phyloP scores from a whole-genome alignment of 2,329 filamentous ascomycete genomes.

The Aureobasidium sp. region DNA sequence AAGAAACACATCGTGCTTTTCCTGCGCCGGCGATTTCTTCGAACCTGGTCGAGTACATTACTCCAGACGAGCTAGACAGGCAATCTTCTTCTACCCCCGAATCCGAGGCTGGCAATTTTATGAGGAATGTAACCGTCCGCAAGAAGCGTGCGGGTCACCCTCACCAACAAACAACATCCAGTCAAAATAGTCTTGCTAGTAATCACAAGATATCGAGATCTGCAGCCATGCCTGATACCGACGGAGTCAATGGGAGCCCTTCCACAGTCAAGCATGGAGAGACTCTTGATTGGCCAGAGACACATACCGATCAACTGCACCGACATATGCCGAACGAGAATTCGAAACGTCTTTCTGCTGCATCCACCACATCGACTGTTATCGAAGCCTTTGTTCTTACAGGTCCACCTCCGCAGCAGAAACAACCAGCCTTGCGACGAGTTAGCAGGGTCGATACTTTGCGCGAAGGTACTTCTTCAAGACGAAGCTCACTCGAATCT shows the following conservation, averaged over 20 bases:
- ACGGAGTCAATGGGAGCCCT: background rate
- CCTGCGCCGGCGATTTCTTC: background rate
- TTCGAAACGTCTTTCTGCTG: slow-evolving; percentile 38
- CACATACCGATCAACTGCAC: slow-evolving; percentile 21
- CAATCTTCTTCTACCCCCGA: background rate
- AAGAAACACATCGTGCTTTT: background rate
- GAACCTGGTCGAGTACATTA: background rate
- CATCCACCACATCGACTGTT: slow-evolving; percentile 46
- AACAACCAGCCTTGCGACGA: slow-evolving; percentile 39
- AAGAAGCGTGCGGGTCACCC: slow-evolving; percentile 21
- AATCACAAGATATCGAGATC: background rate
- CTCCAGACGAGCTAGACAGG: background rate
- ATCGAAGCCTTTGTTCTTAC: slow-evolving; percentile 47
- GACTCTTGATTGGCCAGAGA: slow-evolving; percentile 41
- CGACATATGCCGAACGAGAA: slow-evolving; percentile 22
- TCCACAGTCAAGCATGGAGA: slow-evolving; percentile 28
- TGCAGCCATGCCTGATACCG: background rate
- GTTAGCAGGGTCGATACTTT: slow-evolving; percentile 45
- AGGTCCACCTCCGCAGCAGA: slow-evolving; percentile 36
- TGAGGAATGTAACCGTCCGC: slow-evolving; percentile 34
- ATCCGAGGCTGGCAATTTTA: slow-evolving; percentile 1
- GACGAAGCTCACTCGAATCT: slow-evolving; percentile 36
- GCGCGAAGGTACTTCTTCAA: slow-evolving; percentile 35
- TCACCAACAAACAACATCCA: slow-evolving; percentile 6
- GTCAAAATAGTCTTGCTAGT: background rate